A percentile compares a stretch with the other conserved stretches of the same genome.
Evolutionary conservation across 2,329 filamentous ascomycete species (phyloP).

Genomic region (Alternaria triticimaculans): DNA sequence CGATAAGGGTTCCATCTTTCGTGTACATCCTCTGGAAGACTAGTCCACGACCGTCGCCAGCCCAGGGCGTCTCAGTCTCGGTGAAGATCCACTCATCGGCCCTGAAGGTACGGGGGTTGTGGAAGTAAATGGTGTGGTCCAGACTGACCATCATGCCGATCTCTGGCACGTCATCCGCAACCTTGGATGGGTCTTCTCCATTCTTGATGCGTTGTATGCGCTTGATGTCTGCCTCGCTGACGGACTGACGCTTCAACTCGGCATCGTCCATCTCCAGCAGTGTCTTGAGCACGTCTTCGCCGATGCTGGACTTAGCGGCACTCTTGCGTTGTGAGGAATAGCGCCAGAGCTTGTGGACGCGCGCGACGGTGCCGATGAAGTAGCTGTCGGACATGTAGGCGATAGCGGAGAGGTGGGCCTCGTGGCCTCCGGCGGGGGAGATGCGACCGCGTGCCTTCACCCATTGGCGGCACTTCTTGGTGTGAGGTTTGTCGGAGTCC

Average conservation of each 20-base stretch:
- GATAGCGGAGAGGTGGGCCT: conserved; percentile 84
- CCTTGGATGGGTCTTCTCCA: conserved; percentile 55
- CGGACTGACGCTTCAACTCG: conserved; percentile 50
- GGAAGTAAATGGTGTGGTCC: conserved; percentile 71
- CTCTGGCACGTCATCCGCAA: conserved; percentile 58
- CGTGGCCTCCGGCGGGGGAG: conserved; percentile 72
- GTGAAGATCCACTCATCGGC: conserved; percentile 77
- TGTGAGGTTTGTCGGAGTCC: conserved; percentile 61
- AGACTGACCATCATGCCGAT: conserved; percentile 87
- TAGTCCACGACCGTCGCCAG: conserved; percentile 76
- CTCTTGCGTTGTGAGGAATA: conserved; percentile 61
- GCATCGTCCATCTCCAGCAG: conserved; percentile 55
- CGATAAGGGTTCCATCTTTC: conserved; percentile 73
- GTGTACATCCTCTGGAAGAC: conserved; percentile 78
- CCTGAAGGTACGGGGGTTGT: conserved; percentile 57
- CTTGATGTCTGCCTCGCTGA: conserved; percentile 61
- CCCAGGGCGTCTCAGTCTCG: conserved; percentile 83
- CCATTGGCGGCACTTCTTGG: conserved; percentile 73
- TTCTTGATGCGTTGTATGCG: conserved; percentile 44
- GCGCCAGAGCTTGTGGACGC: conserved; percentile 81
- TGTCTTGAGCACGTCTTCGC: conserved; percentile 53
- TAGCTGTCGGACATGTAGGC: conserved; percentile 93
- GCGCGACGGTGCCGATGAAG: conserved; percentile 88
- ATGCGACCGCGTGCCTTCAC: conserved; percentile 77
- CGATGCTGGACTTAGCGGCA: conserved; percentile 47